phyloP scores from a whole-genome alignment of 2,329 filamentous ascomycete genomes.

The Penicillium sp. region DNA sequence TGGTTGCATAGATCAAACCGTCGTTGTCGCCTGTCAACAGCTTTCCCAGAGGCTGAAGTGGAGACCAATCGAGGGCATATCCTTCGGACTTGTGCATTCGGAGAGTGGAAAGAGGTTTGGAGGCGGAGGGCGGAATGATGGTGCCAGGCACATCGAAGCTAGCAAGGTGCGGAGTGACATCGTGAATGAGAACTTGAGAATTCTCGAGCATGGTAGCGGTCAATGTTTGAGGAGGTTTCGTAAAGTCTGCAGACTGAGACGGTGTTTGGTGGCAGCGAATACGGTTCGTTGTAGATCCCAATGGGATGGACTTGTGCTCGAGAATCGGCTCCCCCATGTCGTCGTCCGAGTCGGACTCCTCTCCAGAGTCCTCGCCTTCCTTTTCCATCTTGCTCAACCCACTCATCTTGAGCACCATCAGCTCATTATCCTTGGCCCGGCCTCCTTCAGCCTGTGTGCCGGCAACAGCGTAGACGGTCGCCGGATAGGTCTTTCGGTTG shows the following conservation, averaged over 20 bases:
- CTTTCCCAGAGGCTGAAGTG: slow-evolving; percentile 70
- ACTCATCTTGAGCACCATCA: slow-evolving; percentile 95
- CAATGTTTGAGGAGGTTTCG: slow-evolving; percentile 69
- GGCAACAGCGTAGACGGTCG: slow-evolving; percentile 88
- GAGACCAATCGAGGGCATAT: slow-evolving; percentile 96
- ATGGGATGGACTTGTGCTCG: slow-evolving; percentile 81
- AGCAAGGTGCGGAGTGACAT: slow-evolving; percentile 80
- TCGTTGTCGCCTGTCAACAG: slow-evolving; percentile 87
- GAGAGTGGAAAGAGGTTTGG: slow-evolving; percentile 81
- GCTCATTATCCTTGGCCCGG: slow-evolving; percentile 76
- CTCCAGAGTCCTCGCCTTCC: slow-evolving; percentile 61
- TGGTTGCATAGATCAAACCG: slow-evolving; percentile 82
- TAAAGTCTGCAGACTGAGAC: slow-evolving; percentile 56
- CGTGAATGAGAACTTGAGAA: slow-evolving; percentile 81
- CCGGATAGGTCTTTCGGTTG: slow-evolving; percentile 85
- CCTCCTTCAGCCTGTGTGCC: slow-evolving; percentile 82
- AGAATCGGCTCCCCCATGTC: slow-evolving; percentile 81
- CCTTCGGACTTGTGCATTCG: slow-evolving; percentile 89
- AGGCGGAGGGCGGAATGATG: slow-evolving; percentile 71
- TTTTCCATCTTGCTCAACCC: slow-evolving; percentile 82
- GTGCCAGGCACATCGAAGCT: slow-evolving; percentile 87
- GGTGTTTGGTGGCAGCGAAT: slow-evolving; percentile 81
- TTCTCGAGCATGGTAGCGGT: slow-evolving; percentile 92
- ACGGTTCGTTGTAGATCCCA: slow-evolving; percentile 85
- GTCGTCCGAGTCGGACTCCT: slow-evolving; percentile 61